Evolutionary conservation across 306 rosid species (phyloP).

Genomic region (Geum urbanum): DNA sequence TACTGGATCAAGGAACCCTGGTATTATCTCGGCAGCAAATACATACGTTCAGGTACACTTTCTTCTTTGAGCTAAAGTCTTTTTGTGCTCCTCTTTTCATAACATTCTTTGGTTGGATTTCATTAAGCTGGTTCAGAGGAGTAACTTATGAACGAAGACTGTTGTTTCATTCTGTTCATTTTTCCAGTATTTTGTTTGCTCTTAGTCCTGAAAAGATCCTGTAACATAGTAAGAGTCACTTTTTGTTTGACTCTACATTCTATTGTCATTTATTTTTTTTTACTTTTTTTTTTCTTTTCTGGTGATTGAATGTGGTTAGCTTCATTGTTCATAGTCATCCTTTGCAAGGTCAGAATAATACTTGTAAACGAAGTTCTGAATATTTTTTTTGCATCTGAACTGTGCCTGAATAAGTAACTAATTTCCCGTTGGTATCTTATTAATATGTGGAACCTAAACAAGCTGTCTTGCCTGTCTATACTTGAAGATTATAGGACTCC

Average conservation of each 20-base stretch:
- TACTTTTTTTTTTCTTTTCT: no score
- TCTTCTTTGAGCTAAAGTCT: not conserved
- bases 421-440: no score
- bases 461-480: not conserved
- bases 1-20: no score
- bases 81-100: not conserved
- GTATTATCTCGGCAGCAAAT: no score
- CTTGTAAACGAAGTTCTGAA: not conserved
- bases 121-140: not conserved
- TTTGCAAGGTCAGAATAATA: not conserved
- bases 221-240: no score
- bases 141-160: not conserved
- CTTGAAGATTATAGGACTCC: not conserved
- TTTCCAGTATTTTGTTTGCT: no score
- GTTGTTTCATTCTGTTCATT: not conserved
- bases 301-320: no score
- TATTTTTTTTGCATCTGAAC: not conserved
- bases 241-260: not conserved
- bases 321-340: no score
- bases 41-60: conserved; percentile 69
- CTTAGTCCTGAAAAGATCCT: no score
- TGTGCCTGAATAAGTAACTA: no score
- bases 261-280: conserved; percentile 12
- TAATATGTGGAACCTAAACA: not conserved
- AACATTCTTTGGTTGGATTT: not conserved